These are phyloP conservation scores for Pythium brachiatum DNA, from an alignment of 352 stramenopile species.

Conservation along the genomic window DNA sequence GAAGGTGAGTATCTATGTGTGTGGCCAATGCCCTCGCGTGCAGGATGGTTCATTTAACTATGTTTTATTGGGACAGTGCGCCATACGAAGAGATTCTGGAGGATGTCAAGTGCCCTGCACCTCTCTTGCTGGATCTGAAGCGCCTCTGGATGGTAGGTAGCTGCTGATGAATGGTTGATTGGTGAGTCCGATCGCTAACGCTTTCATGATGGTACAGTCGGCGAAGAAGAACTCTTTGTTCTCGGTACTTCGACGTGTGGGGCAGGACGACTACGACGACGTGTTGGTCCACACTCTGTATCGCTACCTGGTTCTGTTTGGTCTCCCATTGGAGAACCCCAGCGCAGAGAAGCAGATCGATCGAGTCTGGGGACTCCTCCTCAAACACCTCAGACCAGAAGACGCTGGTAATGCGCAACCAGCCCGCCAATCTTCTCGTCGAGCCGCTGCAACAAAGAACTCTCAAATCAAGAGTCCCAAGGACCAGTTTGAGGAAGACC, in stretches of 20 bases:
- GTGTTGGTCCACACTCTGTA: slow-evolving; percentile 96
- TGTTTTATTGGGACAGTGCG: slow-evolving; percentile 35
- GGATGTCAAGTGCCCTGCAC: slow-evolving; percentile 86
- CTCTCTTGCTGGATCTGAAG: slow-evolving; percentile 81
- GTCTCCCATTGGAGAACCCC: slow-evolving; percentile 69
- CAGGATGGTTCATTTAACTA: neutral
- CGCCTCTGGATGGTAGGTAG: slow-evolving; percentile 84
- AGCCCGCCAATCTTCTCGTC: slow-evolving; percentile 12
- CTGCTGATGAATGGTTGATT: neutral
- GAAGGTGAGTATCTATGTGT: slow-evolving; percentile 44
- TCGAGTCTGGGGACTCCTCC: slow-evolving; percentile 55
- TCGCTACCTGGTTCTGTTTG: slow-evolving; percentile 95
- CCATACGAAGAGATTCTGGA: slow-evolving; percentile 98
- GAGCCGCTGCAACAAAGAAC: slow-evolving; percentile 13
- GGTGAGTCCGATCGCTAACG: neutral
- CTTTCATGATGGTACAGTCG: slow-evolving; percentile 25
- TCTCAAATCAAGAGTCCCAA: slow-evolving; percentile 10
- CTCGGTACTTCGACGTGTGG: slow-evolving; percentile 59
- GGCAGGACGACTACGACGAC: slow-evolving; percentile 66
- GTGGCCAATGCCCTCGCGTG: neutral
- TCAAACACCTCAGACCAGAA: slow-evolving; percentile 62
- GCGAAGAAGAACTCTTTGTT: slow-evolving; percentile 58
- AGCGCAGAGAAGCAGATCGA: slow-evolving; percentile 36
- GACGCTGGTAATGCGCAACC: slow-evolving; percentile 25
- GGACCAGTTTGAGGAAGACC: slow-evolving; percentile 44